Percentiles rank a stretch among this genome's conserved stretches.
phyloP scores from a whole-genome alignment of 2,329 filamentous ascomycete genomes.

The Fusarium domesticum region DNA sequence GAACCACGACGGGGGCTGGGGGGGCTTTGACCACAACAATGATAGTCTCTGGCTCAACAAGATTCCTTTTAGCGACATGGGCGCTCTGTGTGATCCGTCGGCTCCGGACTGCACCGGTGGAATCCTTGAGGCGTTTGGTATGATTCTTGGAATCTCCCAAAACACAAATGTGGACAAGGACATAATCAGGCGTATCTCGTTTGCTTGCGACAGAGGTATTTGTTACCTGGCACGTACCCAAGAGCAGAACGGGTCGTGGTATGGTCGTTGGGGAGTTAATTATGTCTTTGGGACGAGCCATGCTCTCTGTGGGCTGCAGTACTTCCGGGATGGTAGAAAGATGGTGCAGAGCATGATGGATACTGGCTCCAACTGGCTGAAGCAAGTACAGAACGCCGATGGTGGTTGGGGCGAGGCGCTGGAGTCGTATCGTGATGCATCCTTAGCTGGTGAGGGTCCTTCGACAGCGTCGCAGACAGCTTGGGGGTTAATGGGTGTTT shows the following conservation, averaged over 20 bases:
- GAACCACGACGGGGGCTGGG: constrained; percentile 3
- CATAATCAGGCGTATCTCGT: background rate
- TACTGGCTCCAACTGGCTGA: background rate
- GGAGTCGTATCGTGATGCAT: constrained; percentile 1
- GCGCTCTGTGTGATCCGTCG: constrained; percentile 5
- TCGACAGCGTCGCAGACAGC: constrained; percentile 8
- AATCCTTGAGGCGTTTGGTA: constrained; percentile 3
- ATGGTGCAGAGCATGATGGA: background rate
- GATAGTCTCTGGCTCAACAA: constrained; percentile 9
- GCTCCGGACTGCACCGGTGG: constrained; percentile 6
- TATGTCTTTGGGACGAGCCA: constrained; percentile 7
- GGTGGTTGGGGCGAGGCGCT: constrained; percentile 8
- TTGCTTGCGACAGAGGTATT: background rate
- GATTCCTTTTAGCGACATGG: constrained; percentile 12
- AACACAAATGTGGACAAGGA: background rate
- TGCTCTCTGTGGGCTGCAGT: constrained; percentile 3
- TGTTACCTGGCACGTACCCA: constrained; percentile 1
- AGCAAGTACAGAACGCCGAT: constrained; percentile 4
- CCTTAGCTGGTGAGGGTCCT: constrained; percentile 2
- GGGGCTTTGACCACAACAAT: constrained; percentile 4
- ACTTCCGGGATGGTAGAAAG: background rate
- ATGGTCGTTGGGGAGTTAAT: constrained; percentile 6
- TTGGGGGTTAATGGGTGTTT: constrained; percentile 2
- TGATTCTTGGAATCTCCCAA: constrained; percentile 1
- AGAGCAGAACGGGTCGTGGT: constrained; percentile 2